Evolutionary conservation across 371 early-diverging fungal species (phyloP), one percentile per base, ranked within the genome.

Genomic region (Actinomortierella ambigua): DNA sequence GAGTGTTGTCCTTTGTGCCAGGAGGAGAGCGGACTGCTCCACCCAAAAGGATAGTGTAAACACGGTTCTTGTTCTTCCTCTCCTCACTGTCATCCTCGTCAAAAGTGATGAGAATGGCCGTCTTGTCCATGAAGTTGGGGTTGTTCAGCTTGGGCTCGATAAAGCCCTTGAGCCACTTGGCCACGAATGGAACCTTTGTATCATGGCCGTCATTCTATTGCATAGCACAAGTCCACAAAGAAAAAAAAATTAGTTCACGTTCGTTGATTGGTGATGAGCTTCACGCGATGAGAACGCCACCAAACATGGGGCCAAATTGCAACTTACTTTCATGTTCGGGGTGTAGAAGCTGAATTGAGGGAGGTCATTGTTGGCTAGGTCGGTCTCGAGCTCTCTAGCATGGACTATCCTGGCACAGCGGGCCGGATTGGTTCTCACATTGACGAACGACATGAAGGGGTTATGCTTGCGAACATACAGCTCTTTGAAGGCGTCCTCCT

Each of bases 281-380:
- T 34, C 22, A 57, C 34, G 11, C 4, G 11, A 34, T 4, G 11
- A 34, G 34, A 34, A 34, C 7, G 34, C 11, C 11, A 34, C 11
- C 11, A 6, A 11, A 11, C 11, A 34, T 6, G 11, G 7, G 34
- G 11, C 4, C 4, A 34, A 34, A 34, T 34, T 6, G 34, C n/a
- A 47, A 34, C 34, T 6, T 34, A 34, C 34, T 11, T 75, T 64
- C 61, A 77, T 70, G 77, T 78, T 78, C 23, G 84, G 85, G 15
- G 86, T 85, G 55, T 83, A 86, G 59, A 83, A 87, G 3, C 79
- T 75, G 64, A 78, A 87, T 53, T 86, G 82, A 41, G 89, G 89
- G 17, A 87, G 68, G 3, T 46, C 63, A 47, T 77, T 76, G 17
- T 65, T 68, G 3, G 56, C 51, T 40, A 86, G 59, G 55, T 89